phyloP scores from a whole-genome alignment of 768 basidiomycete species.

The Leccinum rimulosum region DNA sequence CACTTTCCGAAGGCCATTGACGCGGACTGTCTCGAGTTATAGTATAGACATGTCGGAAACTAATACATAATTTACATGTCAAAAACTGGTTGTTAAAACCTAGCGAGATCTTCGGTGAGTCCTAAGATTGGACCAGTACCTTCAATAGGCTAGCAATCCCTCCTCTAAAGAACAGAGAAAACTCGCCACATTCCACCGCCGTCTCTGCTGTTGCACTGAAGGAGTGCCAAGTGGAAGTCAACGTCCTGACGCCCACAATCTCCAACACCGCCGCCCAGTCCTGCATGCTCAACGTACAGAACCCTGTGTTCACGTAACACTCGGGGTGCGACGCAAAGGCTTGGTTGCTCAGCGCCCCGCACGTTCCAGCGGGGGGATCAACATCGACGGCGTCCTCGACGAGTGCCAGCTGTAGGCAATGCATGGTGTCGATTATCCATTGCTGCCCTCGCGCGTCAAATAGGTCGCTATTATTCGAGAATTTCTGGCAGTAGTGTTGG shows the following conservation, averaged over 20 bases:
- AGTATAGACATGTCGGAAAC: neutral
- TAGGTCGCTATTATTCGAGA: neutral
- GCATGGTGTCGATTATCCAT: neutral
- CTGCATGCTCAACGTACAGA: conserved; percentile 35
- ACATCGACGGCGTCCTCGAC: conserved; percentile 35
- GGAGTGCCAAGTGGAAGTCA: conserved; percentile 19
- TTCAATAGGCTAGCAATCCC: conserved; percentile 4
- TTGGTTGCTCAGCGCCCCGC: neutral
- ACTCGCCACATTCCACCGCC: conserved; percentile 6
- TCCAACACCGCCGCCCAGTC: conserved; percentile 40
- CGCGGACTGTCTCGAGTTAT: neutral
- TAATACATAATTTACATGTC: neutral
- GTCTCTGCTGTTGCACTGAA: conserved; percentile 14
- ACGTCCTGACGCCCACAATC: conserved; percentile 22
- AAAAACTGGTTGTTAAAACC: neutral
- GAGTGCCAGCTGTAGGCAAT: conserved; percentile 16
- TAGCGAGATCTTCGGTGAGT: neutral
- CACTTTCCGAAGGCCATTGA: too few relatives aligned
- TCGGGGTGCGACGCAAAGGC: neutral
- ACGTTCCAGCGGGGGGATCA: neutral
- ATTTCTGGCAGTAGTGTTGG: neutral
- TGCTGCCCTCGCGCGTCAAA: neutral
- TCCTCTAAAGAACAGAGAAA: conserved; percentile 13
- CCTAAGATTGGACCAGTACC: neutral
- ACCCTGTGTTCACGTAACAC: conserved; percentile 31